Base-by-base conservation (phyloP, 2,329 filamentous ascomycete species). In the Penicillium sp. region DNA sequence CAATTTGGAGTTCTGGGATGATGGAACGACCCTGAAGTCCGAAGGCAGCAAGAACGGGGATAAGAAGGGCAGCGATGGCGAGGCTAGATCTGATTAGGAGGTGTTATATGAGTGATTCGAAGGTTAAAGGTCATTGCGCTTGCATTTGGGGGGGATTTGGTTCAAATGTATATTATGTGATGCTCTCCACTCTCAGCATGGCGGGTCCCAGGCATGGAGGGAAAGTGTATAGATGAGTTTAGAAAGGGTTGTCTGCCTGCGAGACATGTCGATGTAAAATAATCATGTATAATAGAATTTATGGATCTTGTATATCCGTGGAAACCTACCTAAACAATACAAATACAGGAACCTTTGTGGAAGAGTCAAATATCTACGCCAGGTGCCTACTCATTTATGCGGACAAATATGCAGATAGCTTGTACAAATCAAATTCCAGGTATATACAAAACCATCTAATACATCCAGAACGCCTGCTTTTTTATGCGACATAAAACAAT, bases 1-100 rank as follows among this genome's bases (percentile, higher is more conserved):
- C n/a, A 90, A 96, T 71, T 78, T 97, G 48, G 93, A 98, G 74
- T 95, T 97, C 65, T 96, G 92, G 89, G 88, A 90, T 29, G 90
- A 96, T 63, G 86, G 87, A 16, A 76, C 78, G 3, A 72, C 75
- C n/a, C 65, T 65, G 58, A 67, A 56, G 24, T 61, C 58, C 11
- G 4, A 21, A 24, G 53, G 62, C 29, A 53, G 50, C 21, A 54
- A 63, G 45, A 31, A 52, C 6, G 31, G 58, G 26, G 58, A 45
- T 9, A 47, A 63, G 33, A 16, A 55, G n/a, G 56, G 55, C 6
- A 56, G n/a, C n/a, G 31, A 24, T 24, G 24, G 16, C 21, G 22
- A 31, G n/a, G 35, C n/a, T 13, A 22, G 35, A 47, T 35, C 37
- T 31, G 14, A 10, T 43, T 14, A 29, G 37, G 19, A 19, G 2